A percentile compares a stretch with the other conserved stretches of the same genome.
Evolutionary conservation across 176 grass and related monocot species (phyloP).

Genomic region (Triticum monococcum): DNA sequence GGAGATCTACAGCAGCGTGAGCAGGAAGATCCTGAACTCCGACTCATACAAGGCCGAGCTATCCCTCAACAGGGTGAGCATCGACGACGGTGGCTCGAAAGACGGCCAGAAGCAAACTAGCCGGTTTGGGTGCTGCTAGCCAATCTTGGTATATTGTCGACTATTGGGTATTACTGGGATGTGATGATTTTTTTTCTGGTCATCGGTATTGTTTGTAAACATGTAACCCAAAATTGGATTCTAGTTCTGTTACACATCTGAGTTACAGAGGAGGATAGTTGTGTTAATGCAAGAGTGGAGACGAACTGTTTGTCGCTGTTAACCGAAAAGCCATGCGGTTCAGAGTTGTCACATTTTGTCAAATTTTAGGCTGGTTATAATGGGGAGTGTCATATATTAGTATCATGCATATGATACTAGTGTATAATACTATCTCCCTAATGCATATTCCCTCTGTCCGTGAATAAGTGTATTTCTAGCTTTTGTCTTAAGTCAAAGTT

Average conservation of each 20-base stretch:
- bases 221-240: constrained; percentile 18
- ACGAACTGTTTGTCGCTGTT: neutral
- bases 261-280: constrained; percentile 28
- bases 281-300: neutral
- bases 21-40: constrained; percentile 74
- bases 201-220: constrained; percentile 35
- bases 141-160: neutral
- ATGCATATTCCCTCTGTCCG: no score
- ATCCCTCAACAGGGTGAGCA: constrained; percentile 75
- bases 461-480: no score
- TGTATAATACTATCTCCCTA: no score
- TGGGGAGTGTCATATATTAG: no score
- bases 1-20: constrained; percentile 85
- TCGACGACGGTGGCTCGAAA: constrained; percentile 45
- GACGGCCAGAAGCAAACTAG: constrained; percentile 57
- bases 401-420: no score
- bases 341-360: neutral
- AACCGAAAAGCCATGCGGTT: neutral
- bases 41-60: constrained; percentile 82
- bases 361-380: no score
- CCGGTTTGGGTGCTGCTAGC: constrained; percentile 66
- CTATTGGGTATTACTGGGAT: neutral
- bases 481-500: no score
- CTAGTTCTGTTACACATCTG: constrained; percentile 24
- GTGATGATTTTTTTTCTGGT: constrained; percentile 8